phyloP scores from a whole-genome alignment of 805 yeast species.

The Kazachstania psychrophila region DNA sequence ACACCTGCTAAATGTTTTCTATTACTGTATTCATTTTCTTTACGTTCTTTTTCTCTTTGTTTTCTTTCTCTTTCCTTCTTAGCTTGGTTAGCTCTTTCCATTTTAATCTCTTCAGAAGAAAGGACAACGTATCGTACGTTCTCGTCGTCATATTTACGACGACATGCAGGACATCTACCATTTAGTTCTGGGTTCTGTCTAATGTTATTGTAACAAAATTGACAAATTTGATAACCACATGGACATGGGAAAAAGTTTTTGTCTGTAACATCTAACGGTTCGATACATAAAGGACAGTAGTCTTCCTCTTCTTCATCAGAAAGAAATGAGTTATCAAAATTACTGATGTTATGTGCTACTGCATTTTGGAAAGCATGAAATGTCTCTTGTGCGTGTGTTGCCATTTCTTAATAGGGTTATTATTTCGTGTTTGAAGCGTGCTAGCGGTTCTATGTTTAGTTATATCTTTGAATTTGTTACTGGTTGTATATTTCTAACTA shows the following conservation, averaged over 20 bases:
- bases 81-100: conserved; percentile 71
- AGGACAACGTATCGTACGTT: conserved; percentile 78
- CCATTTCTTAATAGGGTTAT: conserved; percentile 8
- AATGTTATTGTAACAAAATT: conserved; percentile 94
- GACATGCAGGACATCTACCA: conserved; percentile 96
- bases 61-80: conserved; percentile 75
- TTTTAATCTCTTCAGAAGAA: conserved; percentile 74
- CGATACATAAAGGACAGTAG: conserved; percentile 84
- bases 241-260: conserved; percentile 98
- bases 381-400: conserved; percentile 23
- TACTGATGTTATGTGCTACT: conserved; percentile 12
- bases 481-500: no score
- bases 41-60: conserved; percentile 82
- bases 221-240: conserved; percentile 97
- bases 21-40: conserved; percentile 71
- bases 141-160: conserved; percentile 88
- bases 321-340: conserved; percentile 27
- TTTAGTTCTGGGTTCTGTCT: conserved; percentile 90
- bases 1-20: conserved; percentile 92
- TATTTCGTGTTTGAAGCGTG: background rate
- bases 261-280: conserved; percentile 94
- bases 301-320: conserved; percentile 31
- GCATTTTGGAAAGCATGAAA: conserved; percentile 25
- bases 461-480: no score
- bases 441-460: background rate